These are phyloP conservation scores for Paraurostyla sp. DNA, from an alignment of 73 alveolate genomes.

Conservation along the genomic window DNA sequence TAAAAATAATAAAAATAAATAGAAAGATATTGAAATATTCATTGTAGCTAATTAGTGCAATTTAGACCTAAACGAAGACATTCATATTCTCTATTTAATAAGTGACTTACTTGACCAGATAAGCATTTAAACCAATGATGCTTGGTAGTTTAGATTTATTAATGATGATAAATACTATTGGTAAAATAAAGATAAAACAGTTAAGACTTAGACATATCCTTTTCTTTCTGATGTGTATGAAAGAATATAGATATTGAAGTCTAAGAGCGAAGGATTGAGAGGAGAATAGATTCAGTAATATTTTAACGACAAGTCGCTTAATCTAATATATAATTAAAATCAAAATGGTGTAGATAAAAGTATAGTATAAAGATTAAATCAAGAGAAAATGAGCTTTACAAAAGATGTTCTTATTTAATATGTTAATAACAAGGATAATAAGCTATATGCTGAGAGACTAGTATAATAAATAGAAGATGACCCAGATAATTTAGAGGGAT, in stretches of 20 bases:
- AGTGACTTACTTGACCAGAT: constrained; percentile 31
- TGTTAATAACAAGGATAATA: constrained; percentile 9
- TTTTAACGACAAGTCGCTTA: neutral
- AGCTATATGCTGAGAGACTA: neutral
- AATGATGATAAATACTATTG: constrained; percentile 47
- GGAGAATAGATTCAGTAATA: neutral
- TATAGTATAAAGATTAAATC: neutral
- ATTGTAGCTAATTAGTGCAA: neutral
- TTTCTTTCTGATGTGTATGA: constrained; percentile 11
- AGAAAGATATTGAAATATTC: constrained; percentile 30
- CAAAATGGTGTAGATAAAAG: no score
- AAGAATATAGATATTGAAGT: neutral
- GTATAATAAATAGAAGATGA: neutral
- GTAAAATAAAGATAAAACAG: constrained; percentile 19
- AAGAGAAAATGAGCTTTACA: neutral
- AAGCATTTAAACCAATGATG: neutral
- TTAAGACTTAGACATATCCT: neutral
- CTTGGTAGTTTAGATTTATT: constrained; percentile 36
- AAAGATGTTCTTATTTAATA: neutral
- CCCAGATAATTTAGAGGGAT: neutral
- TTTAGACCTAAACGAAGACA: constrained; percentile 14
- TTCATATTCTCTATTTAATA: constrained; percentile 26
- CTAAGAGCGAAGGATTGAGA: constrained; percentile 15
- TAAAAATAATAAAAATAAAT: neutral
- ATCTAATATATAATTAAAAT: no score